phyloP scores from a whole-genome alignment of 768 basidiomycete species.

The Termitomyces sp. region DNA sequence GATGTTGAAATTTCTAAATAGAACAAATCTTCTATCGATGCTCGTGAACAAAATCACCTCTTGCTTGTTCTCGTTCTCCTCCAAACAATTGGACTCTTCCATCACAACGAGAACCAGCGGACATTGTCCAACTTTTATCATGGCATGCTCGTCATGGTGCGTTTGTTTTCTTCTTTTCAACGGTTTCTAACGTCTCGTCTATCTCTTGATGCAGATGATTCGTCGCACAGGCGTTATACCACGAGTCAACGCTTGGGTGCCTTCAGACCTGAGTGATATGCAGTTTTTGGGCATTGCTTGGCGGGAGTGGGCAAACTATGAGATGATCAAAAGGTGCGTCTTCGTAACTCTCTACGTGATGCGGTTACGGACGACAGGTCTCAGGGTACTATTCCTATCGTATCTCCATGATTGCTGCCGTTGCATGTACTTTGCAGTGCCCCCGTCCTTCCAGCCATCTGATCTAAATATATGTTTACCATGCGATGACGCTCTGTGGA shows the following conservation, averaged over 20 bases:
- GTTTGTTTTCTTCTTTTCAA: constrained; percentile 9
- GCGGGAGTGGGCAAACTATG: constrained; percentile 53
- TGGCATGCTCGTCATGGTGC: constrained; percentile 56
- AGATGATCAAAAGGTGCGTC: constrained; percentile 49
- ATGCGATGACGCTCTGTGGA: constrained; percentile 53
- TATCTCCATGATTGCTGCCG: constrained; percentile 57
- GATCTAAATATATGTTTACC: constrained; percentile 51
- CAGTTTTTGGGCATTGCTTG: constrained; percentile 38
- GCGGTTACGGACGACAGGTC: background rate
- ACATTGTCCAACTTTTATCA: constrained; percentile 50
- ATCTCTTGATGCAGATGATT: constrained; percentile 33
- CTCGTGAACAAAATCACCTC: constrained; percentile 35
- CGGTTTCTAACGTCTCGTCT: background rate
- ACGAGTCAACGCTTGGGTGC: constrained; percentile 38
- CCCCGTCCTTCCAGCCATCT: constrained; percentile 39
- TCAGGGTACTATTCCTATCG: constrained; percentile 40
- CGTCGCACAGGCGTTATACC: constrained; percentile 40
- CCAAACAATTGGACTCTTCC: constrained; percentile 54
- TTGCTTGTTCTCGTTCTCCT: constrained; percentile 46
- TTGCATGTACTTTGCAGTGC: constrained; percentile 46
- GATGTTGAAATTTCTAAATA: constrained; percentile 18
- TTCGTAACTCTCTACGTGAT: background rate
- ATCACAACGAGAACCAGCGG: constrained; percentile 43
- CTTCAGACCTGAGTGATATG: constrained; percentile 31
- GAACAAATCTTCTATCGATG: constrained; percentile 31